Conservation (phyloP, 495 filamentous ascomycete genomes). For the Aspergillus saccharolyticus region DNA sequence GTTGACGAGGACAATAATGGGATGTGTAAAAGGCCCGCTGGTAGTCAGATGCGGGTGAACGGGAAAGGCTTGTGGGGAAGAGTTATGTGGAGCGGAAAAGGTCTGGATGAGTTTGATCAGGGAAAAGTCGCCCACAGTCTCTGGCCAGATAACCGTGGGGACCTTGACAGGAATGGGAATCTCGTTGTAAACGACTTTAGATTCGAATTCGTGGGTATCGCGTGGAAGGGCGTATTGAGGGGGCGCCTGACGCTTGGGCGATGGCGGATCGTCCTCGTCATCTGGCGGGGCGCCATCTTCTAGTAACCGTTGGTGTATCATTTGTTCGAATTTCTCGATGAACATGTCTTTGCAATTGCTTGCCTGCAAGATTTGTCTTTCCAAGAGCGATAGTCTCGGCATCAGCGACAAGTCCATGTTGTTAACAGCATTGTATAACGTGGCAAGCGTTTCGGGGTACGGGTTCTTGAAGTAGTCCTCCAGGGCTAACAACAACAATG, state of each 20-base stretch:
- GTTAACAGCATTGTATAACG: constrained; percentile 89
- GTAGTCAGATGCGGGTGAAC: constrained; percentile 92
- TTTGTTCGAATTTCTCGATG: constrained; percentile 92
- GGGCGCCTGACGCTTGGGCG: constrained; percentile 44
- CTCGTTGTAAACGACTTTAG: constrained; percentile 86
- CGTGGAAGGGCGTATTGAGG: constrained; percentile 63
- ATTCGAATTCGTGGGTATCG: constrained; percentile 97
- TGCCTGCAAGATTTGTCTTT: constrained; percentile 79
- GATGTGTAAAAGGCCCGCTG: constrained; percentile 62
- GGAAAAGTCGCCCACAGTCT: constrained; percentile 96
- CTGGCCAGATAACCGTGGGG: constrained; percentile 84
- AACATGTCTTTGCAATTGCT: constrained; percentile 96
- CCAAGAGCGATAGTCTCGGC: constrained; percentile 77
- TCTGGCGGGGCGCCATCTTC: constrained; percentile 37
- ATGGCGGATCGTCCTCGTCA: constrained; percentile 32
- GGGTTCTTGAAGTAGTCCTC: constrained; percentile 97
- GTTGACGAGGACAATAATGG: constrained; percentile 52
- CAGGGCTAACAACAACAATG: constrained; percentile 85
- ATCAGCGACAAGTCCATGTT: constrained; percentile 94
- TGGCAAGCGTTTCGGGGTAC: constrained; percentile 79
- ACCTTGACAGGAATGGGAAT: constrained; percentile 96
- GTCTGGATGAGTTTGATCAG: constrained; percentile 94
- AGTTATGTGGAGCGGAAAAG: constrained; percentile 75
- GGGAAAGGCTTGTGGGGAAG: constrained; percentile 78
- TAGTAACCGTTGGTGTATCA: constrained; percentile 66